Percentiles rank a stretch among this genome's conserved stretches.
Conservation (phyloP, 768 basidiomycete genomes). For the Grammothele lineata region DNA sequence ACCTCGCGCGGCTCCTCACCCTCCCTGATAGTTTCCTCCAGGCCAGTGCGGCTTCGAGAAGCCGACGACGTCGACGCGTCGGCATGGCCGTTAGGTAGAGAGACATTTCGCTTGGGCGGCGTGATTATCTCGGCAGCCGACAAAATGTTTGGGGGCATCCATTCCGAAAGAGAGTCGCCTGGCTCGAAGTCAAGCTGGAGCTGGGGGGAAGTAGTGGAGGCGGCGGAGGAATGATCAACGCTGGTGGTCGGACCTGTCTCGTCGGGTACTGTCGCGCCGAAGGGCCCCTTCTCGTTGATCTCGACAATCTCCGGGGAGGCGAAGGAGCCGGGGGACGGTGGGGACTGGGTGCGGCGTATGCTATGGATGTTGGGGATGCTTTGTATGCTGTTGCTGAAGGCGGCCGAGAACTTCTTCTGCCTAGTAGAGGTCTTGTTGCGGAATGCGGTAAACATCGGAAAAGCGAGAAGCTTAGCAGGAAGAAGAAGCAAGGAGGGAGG, state of each 20-base stretch:
- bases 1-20: conserved; percentile 7
- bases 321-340: conserved; percentile 25
- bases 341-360: conserved; percentile 17
- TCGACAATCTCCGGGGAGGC: conserved; percentile 22
- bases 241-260: conserved; percentile 2
- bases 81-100: conserved; percentile 12
- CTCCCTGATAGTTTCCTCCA: conserved; percentile 4
- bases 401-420: conserved; percentile 16
- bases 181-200: conserved; percentile 21
- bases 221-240: conserved; percentile 2
- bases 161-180: conserved; percentile 19
- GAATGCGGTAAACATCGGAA: conserved; percentile 22
- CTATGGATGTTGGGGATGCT: too few relatives aligned
- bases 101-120: conserved; percentile 21
- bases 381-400: too few relatives aligned
- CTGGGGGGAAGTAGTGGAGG: conserved; percentile 14
- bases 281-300: conserved; percentile 17
- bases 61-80: neutral
- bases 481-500: neutral
- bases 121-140: conserved; percentile 6
- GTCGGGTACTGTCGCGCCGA: conserved; percentile 6
- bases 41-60: neutral
- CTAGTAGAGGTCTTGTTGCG: conserved; percentile 18
- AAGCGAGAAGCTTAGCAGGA: neutral
- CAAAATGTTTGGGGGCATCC: conserved; percentile 19